Conservation (phyloP, 176 grass and related monocot species). For the Paspalum notatum region DNA sequence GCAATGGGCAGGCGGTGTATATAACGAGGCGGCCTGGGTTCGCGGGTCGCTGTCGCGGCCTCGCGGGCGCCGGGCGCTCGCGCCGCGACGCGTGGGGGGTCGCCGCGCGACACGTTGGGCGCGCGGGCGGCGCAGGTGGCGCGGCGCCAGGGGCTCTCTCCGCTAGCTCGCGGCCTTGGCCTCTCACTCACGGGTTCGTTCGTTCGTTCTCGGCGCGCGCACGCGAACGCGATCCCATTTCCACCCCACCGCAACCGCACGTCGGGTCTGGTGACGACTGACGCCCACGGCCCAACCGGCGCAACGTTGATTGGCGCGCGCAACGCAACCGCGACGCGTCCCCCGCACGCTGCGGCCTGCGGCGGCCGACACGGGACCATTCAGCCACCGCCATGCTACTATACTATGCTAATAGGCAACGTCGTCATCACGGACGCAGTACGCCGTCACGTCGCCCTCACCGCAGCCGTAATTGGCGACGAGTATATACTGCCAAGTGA, state of each 20-base stretch:
- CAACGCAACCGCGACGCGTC: constrained; percentile 33
- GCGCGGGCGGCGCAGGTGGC: constrained; percentile 41
- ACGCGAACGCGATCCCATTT: constrained; percentile 25
- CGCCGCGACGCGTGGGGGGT: constrained; percentile 13
- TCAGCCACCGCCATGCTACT: not conserved
- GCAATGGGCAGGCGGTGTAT: constrained; percentile 8
- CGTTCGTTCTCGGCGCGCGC: constrained; percentile 17
- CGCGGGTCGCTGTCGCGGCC: constrained; percentile 20
- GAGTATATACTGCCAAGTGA: not conserved
- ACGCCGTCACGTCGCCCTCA: not conserved
- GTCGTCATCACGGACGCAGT: not conserved
- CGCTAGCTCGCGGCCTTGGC: too few relatives aligned
- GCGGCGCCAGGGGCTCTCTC: constrained; percentile 8
- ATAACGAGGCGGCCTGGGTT: constrained; percentile 46
- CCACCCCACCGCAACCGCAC: not conserved
- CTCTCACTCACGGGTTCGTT: too few relatives aligned
- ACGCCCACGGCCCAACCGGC: constrained; percentile 46
- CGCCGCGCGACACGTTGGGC: constrained; percentile 48
- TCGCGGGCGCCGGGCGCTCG: not conserved
- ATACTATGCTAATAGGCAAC: not conserved
- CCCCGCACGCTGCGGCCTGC: constrained; percentile 16
- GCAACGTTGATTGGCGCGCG: constrained; percentile 23
- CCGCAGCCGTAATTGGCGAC: not conserved
- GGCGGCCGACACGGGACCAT: constrained; percentile 6
- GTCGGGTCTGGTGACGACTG: constrained; percentile 22